Evolutionary conservation across 2,329 filamentous ascomycete species (phyloP), one percentile per base, ranked within the genome.

Genomic region (Ramularia endophylla): DNA sequence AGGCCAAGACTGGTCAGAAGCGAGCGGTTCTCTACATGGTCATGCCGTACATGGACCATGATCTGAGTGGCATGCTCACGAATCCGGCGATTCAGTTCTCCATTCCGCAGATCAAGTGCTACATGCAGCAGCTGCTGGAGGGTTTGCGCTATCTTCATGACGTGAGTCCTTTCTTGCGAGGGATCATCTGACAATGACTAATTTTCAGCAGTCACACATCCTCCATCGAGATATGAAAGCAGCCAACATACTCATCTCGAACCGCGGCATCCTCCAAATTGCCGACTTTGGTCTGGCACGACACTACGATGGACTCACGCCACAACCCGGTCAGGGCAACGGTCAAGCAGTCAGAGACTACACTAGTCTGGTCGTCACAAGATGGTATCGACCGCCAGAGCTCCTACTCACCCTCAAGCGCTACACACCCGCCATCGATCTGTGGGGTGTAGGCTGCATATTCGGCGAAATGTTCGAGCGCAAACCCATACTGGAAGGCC

Each of bases 181-280:
- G 18, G 27, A 18, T 17, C 20, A n/a, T 25, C 22, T 25, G 22
- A 12, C 32, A 22, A n/a, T 17, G 2, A 13, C 32, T 34, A 34
- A 34, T 13, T 5, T 8, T 7, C 8, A n/a, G 33, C 39, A 60
- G 52, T 70, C 68, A 43, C 66, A 84, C 56, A 97, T 98, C 50
- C 71, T 98, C 17, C 92, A 98, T 63, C 83, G 92, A 61, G 92
- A 98, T 59, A 97, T 98, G 89, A 98, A 98, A 70, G 92, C 92
- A 2, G 92, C 92, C 58, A 98, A 98, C 61, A 75, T 98, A 22
- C 78, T 98, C 44, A 98, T 98, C 66, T 94, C 86, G 68, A 97
- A 98, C 65, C 76, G 80, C 41, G 92, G 92, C 16, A 83, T 95
- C 41, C 76, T 98, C 8, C 90, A 97, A 64, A 97, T 98, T 65